A percentile compares a stretch with the other conserved stretches of the same genome.
Conservation (phyloP, 345 rosid genomes). For the Aethionema arabicum region DNA sequence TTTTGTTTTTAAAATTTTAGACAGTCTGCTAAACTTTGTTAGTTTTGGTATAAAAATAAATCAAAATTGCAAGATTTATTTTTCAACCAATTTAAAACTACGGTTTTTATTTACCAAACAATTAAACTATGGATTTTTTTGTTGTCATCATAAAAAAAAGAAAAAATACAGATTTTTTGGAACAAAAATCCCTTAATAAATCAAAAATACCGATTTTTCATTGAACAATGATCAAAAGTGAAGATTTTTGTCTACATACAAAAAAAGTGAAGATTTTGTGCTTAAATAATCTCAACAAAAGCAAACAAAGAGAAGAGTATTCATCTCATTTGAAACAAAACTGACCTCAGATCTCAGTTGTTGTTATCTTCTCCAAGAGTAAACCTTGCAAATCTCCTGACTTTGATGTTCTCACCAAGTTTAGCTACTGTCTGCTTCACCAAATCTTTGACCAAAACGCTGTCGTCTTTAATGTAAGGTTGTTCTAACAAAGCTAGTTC, state of each 20-base stretch:
- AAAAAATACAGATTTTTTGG: no score
- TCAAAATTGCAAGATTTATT: no score
- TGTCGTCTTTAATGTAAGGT: conserved; percentile 71
- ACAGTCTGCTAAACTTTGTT: no score
- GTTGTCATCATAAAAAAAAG: no score
- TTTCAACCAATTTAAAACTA: no score
- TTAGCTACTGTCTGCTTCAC: conserved; percentile 83
- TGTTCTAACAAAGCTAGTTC: conserved; percentile 80
- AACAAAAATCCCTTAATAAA: conserved; percentile 25
- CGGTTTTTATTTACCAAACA: no score
- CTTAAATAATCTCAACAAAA: conserved; percentile 18
- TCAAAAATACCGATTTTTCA: conserved; percentile 30
- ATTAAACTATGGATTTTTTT: no score
- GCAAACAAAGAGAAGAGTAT: background rate
- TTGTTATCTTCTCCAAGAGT: conserved; percentile 77
- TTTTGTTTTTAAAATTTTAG: no score
- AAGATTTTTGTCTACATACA: conserved; percentile 30
- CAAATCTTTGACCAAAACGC: conserved; percentile 69
- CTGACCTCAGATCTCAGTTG: conserved; percentile 25
- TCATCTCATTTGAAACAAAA: conserved; percentile 27
- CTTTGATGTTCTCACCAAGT: conserved; percentile 89
- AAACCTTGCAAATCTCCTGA: conserved; percentile 62
- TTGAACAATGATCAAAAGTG: conserved; percentile 26
- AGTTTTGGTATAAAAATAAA: no score
- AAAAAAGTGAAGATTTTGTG: conserved; percentile 15